These are phyloP conservation scores for Oryza longistaminata DNA, from an alignment of 176 grass and related monocot species.

Conservation along the genomic window DNA sequence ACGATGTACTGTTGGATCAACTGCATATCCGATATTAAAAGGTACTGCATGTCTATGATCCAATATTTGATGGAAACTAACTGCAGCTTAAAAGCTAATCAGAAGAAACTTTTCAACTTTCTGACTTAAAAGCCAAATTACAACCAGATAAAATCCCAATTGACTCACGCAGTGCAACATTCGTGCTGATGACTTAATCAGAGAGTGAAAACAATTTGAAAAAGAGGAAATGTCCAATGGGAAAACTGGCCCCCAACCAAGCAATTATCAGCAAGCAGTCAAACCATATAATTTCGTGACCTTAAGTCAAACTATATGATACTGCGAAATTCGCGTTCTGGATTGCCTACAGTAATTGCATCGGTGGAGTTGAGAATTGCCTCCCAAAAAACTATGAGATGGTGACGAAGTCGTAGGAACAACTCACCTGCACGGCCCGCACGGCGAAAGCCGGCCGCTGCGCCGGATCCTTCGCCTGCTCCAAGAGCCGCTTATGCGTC, in stretches of 20 bases:
- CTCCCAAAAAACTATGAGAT: neutral
- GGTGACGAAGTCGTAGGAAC: neutral
- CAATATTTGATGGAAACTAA: neutral
- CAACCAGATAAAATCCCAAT: neutral
- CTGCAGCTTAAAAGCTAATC: neutral
- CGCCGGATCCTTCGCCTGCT: constrained; percentile 54
- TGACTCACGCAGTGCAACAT: neutral
- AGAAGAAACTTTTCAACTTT: neutral
- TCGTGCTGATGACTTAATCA: neutral
- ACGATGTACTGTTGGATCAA: neutral
- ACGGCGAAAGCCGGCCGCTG: constrained; percentile 59
- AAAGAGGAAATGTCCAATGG: neutral
- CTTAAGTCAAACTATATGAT: constrained; percentile 7
- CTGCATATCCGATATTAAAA: neutral
- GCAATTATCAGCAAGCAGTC: constrained; percentile 23
- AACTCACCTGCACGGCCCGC: constrained; percentile 60
- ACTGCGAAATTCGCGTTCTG: neutral
- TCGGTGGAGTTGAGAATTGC: neutral
- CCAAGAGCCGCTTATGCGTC: constrained; percentile 56
- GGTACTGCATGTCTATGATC: neutral
- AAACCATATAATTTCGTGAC: constrained; percentile 1
- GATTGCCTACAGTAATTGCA: constrained; percentile 5
- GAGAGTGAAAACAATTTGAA: neutral
- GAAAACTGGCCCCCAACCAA: neutral
- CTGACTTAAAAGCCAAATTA: neutral